A percentile compares a stretch with the other conserved stretches of the same genome.
phyloP scores from a whole-genome alignment of 768 basidiomycete genomes.

The Piloderma croceum region DNA sequence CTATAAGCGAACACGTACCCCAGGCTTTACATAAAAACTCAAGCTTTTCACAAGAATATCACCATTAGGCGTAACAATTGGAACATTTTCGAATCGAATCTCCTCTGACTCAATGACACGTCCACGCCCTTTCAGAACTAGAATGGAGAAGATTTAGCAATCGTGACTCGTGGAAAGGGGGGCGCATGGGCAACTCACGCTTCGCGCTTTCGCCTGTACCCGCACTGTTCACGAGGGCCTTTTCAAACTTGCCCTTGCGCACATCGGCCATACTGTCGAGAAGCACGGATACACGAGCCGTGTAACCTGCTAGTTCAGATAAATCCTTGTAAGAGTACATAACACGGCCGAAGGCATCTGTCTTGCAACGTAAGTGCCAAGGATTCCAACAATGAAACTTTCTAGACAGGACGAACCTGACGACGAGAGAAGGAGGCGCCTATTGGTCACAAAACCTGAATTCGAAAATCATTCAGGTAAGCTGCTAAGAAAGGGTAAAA shows the following conservation, averaged over 20 bases:
- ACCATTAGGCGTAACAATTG: slow-evolving; percentile 94
- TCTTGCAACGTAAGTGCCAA: slow-evolving; percentile 4
- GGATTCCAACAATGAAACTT: slow-evolving; percentile 2
- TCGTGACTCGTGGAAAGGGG: no score
- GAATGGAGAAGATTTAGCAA: no score
- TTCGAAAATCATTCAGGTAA: slow-evolving; percentile 1
- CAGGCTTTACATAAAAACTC: slow-evolving; percentile 85
- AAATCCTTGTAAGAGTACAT: slow-evolving; percentile 99
- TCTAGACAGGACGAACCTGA: slow-evolving; percentile 45
- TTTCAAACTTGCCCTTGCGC: slow-evolving; percentile 78
- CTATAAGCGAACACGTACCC: slow-evolving; percentile 42
- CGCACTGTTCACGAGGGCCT: slow-evolving; percentile 76
- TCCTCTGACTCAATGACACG: slow-evolving; percentile 79
- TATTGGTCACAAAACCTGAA: slow-evolving; percentile 93
- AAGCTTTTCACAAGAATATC: slow-evolving; percentile 82
- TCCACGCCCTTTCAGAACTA: slow-evolving; percentile 78
- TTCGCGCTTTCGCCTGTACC: slow-evolving; percentile 66
- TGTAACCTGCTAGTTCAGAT: slow-evolving; percentile 93
- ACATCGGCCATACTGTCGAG: slow-evolving; percentile 90
- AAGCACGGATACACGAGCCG: slow-evolving; percentile 81
- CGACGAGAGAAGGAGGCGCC: slow-evolving; percentile 81
- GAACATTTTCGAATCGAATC: slow-evolving; percentile 88
- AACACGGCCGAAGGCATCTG: slow-evolving; percentile 90
- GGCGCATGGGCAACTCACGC: slow-evolving; percentile 43
- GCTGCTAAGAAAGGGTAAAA: not conserved